Conservation (phyloP, 352 stramenopile genomes). For the Thalassiosira livingstoniorum region DNA sequence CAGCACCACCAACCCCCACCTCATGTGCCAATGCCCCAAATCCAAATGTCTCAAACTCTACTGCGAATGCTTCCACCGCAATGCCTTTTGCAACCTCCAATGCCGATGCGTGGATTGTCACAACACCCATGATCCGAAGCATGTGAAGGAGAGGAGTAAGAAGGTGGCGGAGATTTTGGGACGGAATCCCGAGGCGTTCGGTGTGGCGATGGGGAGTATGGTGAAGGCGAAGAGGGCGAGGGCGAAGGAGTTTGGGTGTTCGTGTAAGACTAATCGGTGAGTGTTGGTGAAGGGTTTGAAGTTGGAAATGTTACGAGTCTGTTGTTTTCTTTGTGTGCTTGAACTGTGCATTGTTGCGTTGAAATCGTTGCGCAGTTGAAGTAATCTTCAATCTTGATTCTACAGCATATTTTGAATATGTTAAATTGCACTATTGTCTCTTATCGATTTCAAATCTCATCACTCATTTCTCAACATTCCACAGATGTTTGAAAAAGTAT, state of each 20-base stretch:
- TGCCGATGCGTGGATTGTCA: slow-evolving; percentile 93
- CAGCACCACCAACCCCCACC: neutral
- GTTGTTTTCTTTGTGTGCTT: no score
- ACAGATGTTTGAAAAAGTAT: slow-evolving; percentile 95
- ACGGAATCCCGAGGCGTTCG: slow-evolving; percentile 95
- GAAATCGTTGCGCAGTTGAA: no score
- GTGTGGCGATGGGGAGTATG: slow-evolving; percentile 95
- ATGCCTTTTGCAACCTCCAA: slow-evolving; percentile 90
- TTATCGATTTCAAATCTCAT: no score
- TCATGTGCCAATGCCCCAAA: slow-evolving; percentile 95
- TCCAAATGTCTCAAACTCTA: slow-evolving; percentile 98
- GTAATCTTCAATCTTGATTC: no score
- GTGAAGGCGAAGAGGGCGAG: slow-evolving; percentile 57
- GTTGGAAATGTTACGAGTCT: neutral
- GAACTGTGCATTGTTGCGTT: no score
- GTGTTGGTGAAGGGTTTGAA: neutral
- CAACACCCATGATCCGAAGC: slow-evolving; percentile 90
- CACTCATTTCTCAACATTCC: no score
- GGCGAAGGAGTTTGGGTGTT: neutral
- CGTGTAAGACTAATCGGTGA: neutral
- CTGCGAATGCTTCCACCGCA: slow-evolving; percentile 95
- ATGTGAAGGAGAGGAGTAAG: slow-evolving; percentile 68
- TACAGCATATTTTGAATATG: no score
- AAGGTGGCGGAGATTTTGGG: slow-evolving; percentile 90
- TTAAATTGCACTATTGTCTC: no score